Percentiles rank a stretch among this genome's conserved stretches.
These are phyloP conservation scores for Tricholoma sp. DNA, from an alignment of 768 basidiomycete genomes.

Conservation along the genomic window DNA sequence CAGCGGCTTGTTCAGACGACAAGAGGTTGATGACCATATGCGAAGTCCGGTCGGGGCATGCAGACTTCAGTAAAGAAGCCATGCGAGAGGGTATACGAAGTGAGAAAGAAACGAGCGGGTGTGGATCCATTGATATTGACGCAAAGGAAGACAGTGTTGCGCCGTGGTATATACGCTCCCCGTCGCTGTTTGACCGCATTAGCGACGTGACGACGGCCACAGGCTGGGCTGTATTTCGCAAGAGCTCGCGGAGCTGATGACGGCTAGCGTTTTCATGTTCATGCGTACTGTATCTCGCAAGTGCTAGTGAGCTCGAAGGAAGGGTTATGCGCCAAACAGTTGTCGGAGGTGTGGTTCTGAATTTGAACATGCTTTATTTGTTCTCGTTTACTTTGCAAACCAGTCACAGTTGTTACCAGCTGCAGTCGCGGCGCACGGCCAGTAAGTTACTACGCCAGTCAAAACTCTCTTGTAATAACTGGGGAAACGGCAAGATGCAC, in stretches of 20 bases:
- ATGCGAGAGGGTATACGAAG: constrained; percentile 87
- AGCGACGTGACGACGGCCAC: constrained; percentile 81
- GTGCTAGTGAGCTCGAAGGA: not conserved
- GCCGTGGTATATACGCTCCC: constrained; percentile 56
- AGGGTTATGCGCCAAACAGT: not conserved
- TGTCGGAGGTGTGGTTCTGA: not conserved
- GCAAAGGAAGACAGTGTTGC: constrained; percentile 93
- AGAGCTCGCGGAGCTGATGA: constrained; percentile 44
- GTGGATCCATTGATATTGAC: constrained; percentile 85
- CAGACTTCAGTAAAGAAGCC: constrained; percentile 52
- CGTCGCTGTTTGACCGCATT: constrained; percentile 34
- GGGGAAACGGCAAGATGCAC: no score
- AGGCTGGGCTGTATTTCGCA: constrained; percentile 78
- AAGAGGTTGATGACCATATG: constrained; percentile 82
- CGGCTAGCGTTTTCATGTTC: constrained; percentile 8
- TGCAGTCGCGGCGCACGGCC: no score
- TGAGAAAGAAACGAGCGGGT: constrained; percentile 85
- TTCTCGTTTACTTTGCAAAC: not conserved
- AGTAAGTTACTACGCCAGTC: no score
- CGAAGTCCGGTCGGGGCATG: constrained; percentile 18
- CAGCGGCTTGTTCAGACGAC: constrained; percentile 54
- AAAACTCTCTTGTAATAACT: not conserved
- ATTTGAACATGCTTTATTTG: not conserved
- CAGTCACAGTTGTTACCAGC: no score
- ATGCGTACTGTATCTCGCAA: constrained; percentile 7